Evolutionary conservation across 208 protist genomes (phyloP), one percentile per base, ranked within the genome.

Genomic region (Kentomonas sorsogonicus): DNA sequence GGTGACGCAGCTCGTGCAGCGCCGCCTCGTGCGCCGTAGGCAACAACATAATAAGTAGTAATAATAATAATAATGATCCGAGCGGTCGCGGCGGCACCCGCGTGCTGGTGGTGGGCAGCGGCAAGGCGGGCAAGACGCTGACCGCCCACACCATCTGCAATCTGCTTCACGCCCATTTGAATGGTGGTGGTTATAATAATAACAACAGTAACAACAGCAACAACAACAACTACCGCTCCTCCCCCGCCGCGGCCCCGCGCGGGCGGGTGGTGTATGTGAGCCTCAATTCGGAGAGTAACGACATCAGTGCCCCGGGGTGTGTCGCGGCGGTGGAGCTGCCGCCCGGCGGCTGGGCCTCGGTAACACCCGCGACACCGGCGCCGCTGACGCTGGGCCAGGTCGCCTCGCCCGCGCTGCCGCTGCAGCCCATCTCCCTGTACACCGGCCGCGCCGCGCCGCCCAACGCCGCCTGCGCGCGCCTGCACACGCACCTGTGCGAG

Each of bases 101-200:
- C n/a, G 72, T 91, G 23, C 67, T 91, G 1, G 86, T 94, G 16
- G 72, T 94, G 50, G 83, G 86, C 1, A 44, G 72, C 22, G 27
- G 39, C 10, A 50, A 66, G 41, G 63, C 68, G 34, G 86, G 86
- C 20, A 89, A 84, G 51, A 86, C 83, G 30, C 60, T 85, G 5
- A 69, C 74, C 5, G 79, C 83, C 31, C 86, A 89, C 69, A 89
- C 80, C 9, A 59, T 91, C 16, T 84, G 69, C 60, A 89, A 94
- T 58, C 40, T 89, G 29, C 57, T 93, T 15, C 61, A 60, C 26
- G 66, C 63, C 5, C 52, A 72, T n/a, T n/a, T n/a, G n/a, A n/a
- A n/a, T n/a, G n/a, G n/a, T n/a, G n/a, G n/a, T n/a, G n/a, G 56
- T 25, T 70, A 54, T 29, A 54, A 33, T 53, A 61, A 29, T 53